Conservation (phyloP, 2,329 filamentous ascomycete species). For the Exophiala calicioides region DNA sequence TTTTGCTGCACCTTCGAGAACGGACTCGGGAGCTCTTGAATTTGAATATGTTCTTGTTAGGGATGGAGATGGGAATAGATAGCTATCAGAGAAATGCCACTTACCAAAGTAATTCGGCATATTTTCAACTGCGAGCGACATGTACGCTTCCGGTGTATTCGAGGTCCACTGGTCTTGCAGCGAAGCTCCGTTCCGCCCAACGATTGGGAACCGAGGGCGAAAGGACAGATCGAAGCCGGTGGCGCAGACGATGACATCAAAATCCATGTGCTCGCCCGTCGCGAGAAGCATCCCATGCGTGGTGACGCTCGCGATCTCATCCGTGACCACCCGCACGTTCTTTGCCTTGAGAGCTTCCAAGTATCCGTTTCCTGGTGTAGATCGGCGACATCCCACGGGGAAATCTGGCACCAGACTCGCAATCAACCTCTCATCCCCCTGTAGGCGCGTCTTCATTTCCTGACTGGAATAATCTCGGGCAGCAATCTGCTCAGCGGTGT, state of each 20-base stretch:
- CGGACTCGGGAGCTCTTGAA: too few relatives aligned
- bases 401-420: conserved; percentile 29
- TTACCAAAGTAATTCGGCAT: conserved; percentile 37
- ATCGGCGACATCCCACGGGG: conserved; percentile 45
- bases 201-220: conserved; percentile 38
- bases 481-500: too few relatives aligned
- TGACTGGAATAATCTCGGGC: too few relatives aligned
- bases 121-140: conserved; percentile 27
- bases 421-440: conserved; percentile 1
- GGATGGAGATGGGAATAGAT: too few relatives aligned
- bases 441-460: background rate
- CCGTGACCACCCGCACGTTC: conserved; percentile 62
- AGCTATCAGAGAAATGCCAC: too few relatives aligned
- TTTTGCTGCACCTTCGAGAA: too few relatives aligned
- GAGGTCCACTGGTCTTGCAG: conserved; percentile 10
- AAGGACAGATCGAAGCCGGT: conserved; percentile 43
- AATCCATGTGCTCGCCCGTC: conserved; percentile 18
- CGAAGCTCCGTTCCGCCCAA: conserved; percentile 32
- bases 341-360: conserved; percentile 57
- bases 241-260: conserved; percentile 36
- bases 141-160: conserved; percentile 32
- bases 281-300: conserved; percentile 44
- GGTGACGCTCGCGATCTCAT: conserved; percentile 59
- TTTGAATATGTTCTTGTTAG: too few relatives aligned
- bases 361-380: conserved; percentile 48